Base-by-base conservation (phyloP, 225 moss, liverwort and hornwort species). In the Bryoerythrophyllum caledonicum region DNA sequence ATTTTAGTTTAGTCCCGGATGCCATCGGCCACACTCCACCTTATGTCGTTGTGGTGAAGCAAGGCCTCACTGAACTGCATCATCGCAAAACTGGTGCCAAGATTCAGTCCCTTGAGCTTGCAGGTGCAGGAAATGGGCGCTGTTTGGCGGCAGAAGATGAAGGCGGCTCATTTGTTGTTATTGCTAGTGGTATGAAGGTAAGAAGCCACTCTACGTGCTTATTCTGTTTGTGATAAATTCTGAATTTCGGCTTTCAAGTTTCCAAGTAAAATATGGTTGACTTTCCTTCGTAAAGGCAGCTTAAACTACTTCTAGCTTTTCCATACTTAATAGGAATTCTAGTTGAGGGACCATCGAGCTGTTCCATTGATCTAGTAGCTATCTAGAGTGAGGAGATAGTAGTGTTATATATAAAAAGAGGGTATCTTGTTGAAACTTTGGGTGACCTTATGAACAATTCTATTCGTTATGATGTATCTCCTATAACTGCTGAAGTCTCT, bases 161-260 rank as follows among this genome's bases (percentile, higher is more conserved):
- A 57, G 89, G 85, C 72, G 97, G 97, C 46, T 83, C 82, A 28
- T 88, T 84, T 44, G 84, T 99, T 71, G 88, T 95, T 53, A 76
- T 99, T 64, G 88, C 95, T 44, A 93, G 89, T 86, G 87, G 90
- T 73, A 83, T 81, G 73, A 99, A 99, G 97, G 97, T 99, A 51
- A 78, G 80, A 62, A 28, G 37, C 53, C 16, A 19, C 26, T 56
- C 12, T 23, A 27, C 24, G 61, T 32, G 16, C 46, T 30, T 30
- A 73, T 48, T 48, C 15, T 19, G 28, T 34, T 23, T 48, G 49
- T 49, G 34, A 24, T 23, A 24, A 30, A 2, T 30, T 30, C 30
- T 30, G 30, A 30, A 2, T 30, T 30, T 30, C 30, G 30, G 30
- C 1, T 30, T 30, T 30, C 30, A 30, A 0, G 30, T 30, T 30